A percentile compares a stretch with the other conserved stretches of the same genome.
Conservation (phyloP, 2,329 filamentous ascomycete species). For the Pseudovirgaria hyperparasitica region DNA sequence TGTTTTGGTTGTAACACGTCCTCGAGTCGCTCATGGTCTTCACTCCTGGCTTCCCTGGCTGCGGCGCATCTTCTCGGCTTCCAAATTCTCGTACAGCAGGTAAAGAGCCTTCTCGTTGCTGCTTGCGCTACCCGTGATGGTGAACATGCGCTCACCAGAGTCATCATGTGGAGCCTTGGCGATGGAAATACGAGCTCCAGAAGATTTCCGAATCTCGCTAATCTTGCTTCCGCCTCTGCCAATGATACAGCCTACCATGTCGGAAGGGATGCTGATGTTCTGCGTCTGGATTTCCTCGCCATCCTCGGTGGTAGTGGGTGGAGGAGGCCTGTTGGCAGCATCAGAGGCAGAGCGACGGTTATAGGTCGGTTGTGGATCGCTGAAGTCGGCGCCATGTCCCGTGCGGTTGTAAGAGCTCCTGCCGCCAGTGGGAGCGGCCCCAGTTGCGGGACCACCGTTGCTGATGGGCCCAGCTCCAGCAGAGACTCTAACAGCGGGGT, state of each 20-base stretch:
- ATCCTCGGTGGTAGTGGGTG: constrained; percentile 84
- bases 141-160: constrained; percentile 98
- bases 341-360: constrained; percentile 76
- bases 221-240: constrained; percentile 93
- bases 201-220: constrained; percentile 94
- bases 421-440: constrained; percentile 36
- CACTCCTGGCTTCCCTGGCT: constrained; percentile 60
- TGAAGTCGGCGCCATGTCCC: constrained; percentile 95
- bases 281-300: constrained; percentile 97
- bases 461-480: constrained; percentile 39
- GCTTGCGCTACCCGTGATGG: constrained; percentile 88
- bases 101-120: constrained; percentile 95
- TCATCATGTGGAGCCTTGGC: constrained; percentile 96
- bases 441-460: constrained; percentile 37
- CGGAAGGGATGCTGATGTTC: constrained; percentile 97
- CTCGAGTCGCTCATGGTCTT: constrained; percentile 5
- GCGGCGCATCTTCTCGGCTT: constrained; percentile 97
- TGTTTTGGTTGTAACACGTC: constrained; percentile 1
- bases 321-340: constrained; percentile 58
- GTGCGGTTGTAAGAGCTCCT: constrained; percentile 70
- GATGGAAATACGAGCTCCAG: constrained; percentile 92
- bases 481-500: constrained; percentile 83
- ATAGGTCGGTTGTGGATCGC: constrained; percentile 59
- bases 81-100: constrained; percentile 94
- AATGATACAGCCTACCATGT: constrained; percentile 99